Evolutionary conservation across 352 stramenopile species (phyloP).

Genomic region (Phytophthora fragariae): DNA sequence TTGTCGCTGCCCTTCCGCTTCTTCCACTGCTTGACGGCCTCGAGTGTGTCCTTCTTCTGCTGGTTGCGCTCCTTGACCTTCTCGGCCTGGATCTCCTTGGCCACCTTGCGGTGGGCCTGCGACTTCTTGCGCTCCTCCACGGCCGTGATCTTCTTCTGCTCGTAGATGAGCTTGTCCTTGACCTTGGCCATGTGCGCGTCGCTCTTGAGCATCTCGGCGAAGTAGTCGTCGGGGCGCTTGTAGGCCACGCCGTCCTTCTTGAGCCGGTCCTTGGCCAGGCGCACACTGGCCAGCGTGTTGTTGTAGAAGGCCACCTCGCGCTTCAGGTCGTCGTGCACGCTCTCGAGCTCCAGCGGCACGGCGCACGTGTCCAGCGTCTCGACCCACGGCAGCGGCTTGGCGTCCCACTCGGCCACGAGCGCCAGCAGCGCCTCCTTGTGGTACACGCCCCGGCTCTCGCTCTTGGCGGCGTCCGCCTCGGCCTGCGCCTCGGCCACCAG

Average conservation of each 20-base stretch:
- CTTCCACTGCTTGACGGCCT: conserved; percentile 91
- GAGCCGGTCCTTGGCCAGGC: conserved; percentile 74
- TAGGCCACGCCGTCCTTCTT: conserved; percentile 87
- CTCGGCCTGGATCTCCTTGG: conserved; percentile 94
- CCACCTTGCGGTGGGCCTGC: conserved; percentile 96
- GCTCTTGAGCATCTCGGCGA: conserved; percentile 99
- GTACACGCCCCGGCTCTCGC: conserved; percentile 72
- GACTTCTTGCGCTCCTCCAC: conserved; percentile 98
- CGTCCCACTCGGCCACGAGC: conserved; percentile 67
- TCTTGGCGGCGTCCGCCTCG: conserved; percentile 49
- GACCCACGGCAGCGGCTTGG: conserved; percentile 68
- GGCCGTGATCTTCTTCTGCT: conserved; percentile 99
- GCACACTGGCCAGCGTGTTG: conserved; percentile 79
- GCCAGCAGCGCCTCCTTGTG: conserved; percentile 74
- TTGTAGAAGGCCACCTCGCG: conserved; percentile 98
- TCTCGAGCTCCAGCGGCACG: conserved; percentile 66
- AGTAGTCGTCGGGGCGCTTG: conserved; percentile 97
- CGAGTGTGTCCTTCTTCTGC: conserved; percentile 91
- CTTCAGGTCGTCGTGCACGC: conserved; percentile 90
- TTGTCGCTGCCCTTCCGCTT: conserved; percentile 86
- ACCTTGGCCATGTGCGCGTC: conserved; percentile 96
- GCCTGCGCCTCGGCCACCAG: conserved; percentile 76
- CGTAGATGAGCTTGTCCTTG: conserved; percentile 99
- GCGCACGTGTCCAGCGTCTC: conserved; percentile 83
- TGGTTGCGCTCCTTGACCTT: conserved; percentile 85